Base-by-base conservation (phyloP, 1,284 basidiomycete species). In the Heterobasidion parviporum region DNA sequence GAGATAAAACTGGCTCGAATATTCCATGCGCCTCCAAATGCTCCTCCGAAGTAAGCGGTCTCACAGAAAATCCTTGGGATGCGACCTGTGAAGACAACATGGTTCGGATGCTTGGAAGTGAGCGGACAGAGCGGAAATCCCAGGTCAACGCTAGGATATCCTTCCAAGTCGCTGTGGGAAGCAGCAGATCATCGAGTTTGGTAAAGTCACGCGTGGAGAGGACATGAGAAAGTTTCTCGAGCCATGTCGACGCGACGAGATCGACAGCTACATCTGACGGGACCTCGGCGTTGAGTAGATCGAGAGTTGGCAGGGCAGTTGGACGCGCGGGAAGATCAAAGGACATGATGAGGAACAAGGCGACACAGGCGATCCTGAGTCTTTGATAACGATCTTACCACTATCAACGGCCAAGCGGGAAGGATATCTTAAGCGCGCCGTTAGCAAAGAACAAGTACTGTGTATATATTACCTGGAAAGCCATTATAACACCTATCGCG, bases 71-170 rank as follows among this genome's bases (percentile, higher is more conserved):
- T 0, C 76, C 64, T 35, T 73, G 70, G 20, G 68, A 50, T 0
- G 67, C 63, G 0, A 20, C 46, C 15, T 16, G 26, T 48, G 46
- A n/a, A 20, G 46, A 48, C 3, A 16, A 7, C 46, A 48, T 10
- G n/a, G 26, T 48, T 14, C 26, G 46, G 18, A 16, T 48, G 46
- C 46, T 48, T 14, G 15, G 85, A 74, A 15, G 75, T 26, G 78
- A 75, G 54, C 75, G 72, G 67, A 86, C 80, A 0, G 83, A 85
- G 51, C 84, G 79, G 63, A 85, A 79, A 60, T 82, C 78, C 82
- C 82, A 87, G 8, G 83, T 83, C 44, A 85, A 70, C 0, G 80
- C 72, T 38, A 85, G 74, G 61, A 82, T 74, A 65, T 87, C 85
- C 49, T 81, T 72, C 81, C 80, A 83, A 66, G 72, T 18, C 8